Conservation (phyloP, 768 basidiomycete genomes). For the Boletus reticuloceps region DNA sequence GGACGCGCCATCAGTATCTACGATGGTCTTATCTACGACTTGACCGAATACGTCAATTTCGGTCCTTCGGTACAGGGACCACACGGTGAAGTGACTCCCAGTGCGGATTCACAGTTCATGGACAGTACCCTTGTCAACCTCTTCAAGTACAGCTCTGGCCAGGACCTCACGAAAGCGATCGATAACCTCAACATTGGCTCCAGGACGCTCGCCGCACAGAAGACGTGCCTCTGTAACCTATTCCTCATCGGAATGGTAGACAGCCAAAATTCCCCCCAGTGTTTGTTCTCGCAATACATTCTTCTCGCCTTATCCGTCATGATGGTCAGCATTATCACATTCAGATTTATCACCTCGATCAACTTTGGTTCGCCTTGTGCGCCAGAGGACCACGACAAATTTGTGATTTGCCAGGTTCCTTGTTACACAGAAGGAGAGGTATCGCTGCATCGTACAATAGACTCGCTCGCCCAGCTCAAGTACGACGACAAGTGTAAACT, state of each 20-base stretch:
- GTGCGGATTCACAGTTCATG: slow-evolving; percentile 66
- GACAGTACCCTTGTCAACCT: slow-evolving; percentile 60
- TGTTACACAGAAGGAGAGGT: slow-evolving; percentile 96
- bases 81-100: slow-evolving; percentile 42
- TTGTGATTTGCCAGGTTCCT: slow-evolving; percentile 96
- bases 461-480: slow-evolving; percentile 89
- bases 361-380: slow-evolving; percentile 77
- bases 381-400: slow-evolving; percentile 95
- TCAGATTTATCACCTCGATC: slow-evolving; percentile 92
- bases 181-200: slow-evolving; percentile 59
- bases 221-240: slow-evolving; percentile 87
- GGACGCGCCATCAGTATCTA: slow-evolving; percentile 80
- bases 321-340: slow-evolving; percentile 94
- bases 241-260: slow-evolving; percentile 92
- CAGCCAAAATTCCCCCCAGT: slow-evolving; percentile 88
- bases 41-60: slow-evolving; percentile 74
- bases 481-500: slow-evolving; percentile 99
- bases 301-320: slow-evolving; percentile 83
- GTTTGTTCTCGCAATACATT: slow-evolving; percentile 88
- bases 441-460: slow-evolving; percentile 85
- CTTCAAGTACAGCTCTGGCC: slow-evolving; percentile 71
- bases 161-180: slow-evolving; percentile 77
- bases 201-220: slow-evolving; percentile 65
- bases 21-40: slow-evolving; percentile 81
- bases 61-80: slow-evolving; percentile 59